A percentile compares a stretch with the other conserved stretches of the same genome.
Conservation (phyloP, 768 basidiomycete genomes). For the Boletus sensibilis region DNA sequence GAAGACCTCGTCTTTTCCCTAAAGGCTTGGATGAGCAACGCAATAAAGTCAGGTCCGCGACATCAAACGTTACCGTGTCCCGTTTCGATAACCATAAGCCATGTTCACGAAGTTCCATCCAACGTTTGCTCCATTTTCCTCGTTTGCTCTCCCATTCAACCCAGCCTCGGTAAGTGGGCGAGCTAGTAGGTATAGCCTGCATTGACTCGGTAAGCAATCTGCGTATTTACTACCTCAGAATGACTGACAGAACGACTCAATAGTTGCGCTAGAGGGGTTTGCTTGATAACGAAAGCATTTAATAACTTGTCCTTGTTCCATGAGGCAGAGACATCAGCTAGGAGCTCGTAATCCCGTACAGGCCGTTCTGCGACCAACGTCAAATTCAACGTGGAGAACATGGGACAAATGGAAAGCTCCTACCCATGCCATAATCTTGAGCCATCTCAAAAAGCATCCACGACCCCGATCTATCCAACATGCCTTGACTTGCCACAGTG, state of each 20-base stretch:
- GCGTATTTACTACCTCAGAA: constrained; percentile 27
- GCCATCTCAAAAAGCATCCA: constrained; percentile 94
- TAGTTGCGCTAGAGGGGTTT: constrained; percentile 60
- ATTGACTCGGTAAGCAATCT: constrained; percentile 43
- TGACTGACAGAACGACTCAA: constrained; percentile 59
- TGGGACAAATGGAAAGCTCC: constrained; percentile 19
- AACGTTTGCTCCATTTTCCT: constrained; percentile 95
- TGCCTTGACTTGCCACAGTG: constrained; percentile 63
- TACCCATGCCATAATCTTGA: constrained; percentile 92
- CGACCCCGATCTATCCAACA: constrained; percentile 59
- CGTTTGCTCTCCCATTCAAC: constrained; percentile 89
- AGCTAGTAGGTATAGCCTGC: constrained; percentile 48
- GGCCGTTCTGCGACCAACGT: constrained; percentile 68
- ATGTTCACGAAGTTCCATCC: constrained; percentile 84
- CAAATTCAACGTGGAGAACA: constrained; percentile 9
- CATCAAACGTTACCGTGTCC: constrained; percentile 60
- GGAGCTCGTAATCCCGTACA: constrained; percentile 81
- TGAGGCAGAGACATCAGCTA: constrained; percentile 74
- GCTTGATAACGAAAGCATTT: constrained; percentile 78
- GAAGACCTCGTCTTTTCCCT: constrained; percentile 83
- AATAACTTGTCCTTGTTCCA: constrained; percentile 85
- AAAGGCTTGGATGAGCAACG: constrained; percentile 8
- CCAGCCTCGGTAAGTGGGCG: constrained; percentile 52
- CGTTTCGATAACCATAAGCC: constrained; percentile 86
- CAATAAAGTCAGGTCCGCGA: not conserved